Percentiles rank a stretch among this genome's conserved stretches.
These are phyloP conservation scores for Candida broadrunensis DNA, from an alignment of 805 yeast genomes.

Conservation along the genomic window DNA sequence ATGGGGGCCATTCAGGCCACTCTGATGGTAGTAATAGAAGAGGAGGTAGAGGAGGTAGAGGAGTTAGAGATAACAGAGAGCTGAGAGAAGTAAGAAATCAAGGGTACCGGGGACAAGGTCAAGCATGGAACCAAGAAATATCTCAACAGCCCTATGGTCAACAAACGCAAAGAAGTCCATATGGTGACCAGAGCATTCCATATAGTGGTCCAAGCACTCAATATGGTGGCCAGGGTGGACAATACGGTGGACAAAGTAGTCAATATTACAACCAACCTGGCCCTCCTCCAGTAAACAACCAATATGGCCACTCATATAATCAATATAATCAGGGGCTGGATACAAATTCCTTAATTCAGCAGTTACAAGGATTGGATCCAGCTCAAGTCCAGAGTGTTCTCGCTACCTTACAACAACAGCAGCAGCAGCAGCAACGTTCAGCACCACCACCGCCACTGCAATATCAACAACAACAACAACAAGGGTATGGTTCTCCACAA, in stretches of 20 bases:
- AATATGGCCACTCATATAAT: conserved; percentile 6
- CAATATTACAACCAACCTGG: conserved; percentile 2
- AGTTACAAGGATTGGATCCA: conserved; percentile 27
- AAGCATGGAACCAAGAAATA: not conserved
- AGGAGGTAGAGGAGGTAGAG: conserved; percentile 10
- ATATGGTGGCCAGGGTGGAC: conserved; percentile 3
- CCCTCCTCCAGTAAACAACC: conserved; percentile 1
- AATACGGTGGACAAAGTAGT: conserved; percentile 3
- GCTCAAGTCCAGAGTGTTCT: conserved; percentile 31
- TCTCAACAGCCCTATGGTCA: conserved; percentile 9
- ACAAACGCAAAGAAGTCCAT: conserved; percentile 6
- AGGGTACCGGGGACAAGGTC: conserved; percentile 3
- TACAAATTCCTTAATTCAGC: conserved; percentile 8
- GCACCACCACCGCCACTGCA: conserved; percentile 6
- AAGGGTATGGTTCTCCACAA: not conserved
- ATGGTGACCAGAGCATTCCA: conserved; percentile 3
- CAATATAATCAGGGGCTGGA: conserved; percentile 4
- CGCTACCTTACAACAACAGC: conserved; percentile 24
- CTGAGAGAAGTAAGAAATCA: conserved; percentile 6
- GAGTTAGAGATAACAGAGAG: conserved; percentile 5
- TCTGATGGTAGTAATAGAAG: conserved; percentile 7
- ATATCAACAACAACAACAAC: conserved; percentile 4
- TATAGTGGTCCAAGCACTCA: too few relatives aligned
- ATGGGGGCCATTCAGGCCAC: conserved; percentile 8
- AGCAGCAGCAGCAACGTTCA: conserved; percentile 13